Base-by-base conservation (phyloP, 208 protist genomes). In the Trypanosoma lewisi region DNA sequence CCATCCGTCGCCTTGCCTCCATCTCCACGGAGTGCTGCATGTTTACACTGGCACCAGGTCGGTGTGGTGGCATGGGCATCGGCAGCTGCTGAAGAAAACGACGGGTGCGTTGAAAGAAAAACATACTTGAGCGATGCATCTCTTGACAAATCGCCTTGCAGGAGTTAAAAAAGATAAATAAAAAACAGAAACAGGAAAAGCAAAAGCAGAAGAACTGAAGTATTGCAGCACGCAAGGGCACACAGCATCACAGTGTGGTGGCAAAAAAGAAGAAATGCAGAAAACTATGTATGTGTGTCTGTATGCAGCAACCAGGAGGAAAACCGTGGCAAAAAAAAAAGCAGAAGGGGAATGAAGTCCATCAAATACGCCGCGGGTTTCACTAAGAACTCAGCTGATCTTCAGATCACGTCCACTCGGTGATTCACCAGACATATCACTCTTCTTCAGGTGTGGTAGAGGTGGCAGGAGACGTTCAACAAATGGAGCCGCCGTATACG, bases 1-100 rank as follows among this genome's bases (percentile, higher is more conserved):
- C 81, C 39, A 80, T 77, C 12, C 81, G 77, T 34, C 85, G 77
- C 51, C 86, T 78, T 21, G 80, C 78, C 71, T 95, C 89, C 74
- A 91, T 86, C 61, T 91, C 64, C 56, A 93, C 76, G 0, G 89
- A 71, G 49, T 95, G 76, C 49, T 89, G 82, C 56, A 90, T 82
- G 64, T 79, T 89, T 30, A 95, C 37, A 41, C 47, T 76, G 1
- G 45, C 49, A 8, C 56, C 70, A 11, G 70, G 57, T 21, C 37
- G n/a, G 6, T n/a, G 33, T 39, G 62, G 55, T 7, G 68, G 70
- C 63, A 76, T 76, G 2, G 63, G 70, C 63, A 76, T 76, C 23
- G 65, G 66, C 14, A 78, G 57, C 45, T 61, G 55, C 44, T 86
- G 78, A 34, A 80, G 63, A 41, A 87, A 36, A 23, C 74, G n/a